These are phyloP conservation scores for Lanmaoa rubissima DNA, from an alignment of 768 basidiomycete species.

Conservation along the genomic window DNA sequence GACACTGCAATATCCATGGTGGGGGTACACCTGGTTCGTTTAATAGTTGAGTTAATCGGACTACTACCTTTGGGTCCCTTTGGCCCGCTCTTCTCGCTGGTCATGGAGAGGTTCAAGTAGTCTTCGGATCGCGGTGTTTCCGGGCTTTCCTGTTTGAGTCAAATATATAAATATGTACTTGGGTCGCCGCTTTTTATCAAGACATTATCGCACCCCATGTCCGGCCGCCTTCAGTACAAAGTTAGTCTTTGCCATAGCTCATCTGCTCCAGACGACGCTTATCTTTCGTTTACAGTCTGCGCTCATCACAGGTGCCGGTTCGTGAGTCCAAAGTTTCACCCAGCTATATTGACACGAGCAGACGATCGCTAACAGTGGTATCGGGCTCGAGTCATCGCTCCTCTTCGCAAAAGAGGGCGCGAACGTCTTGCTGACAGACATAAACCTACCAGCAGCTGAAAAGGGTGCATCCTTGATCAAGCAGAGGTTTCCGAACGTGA, in stretches of 20 bases:
- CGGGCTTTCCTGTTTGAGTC: background rate
- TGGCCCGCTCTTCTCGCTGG: no score
- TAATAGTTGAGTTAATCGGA: background rate
- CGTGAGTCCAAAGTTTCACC: conserved; percentile 48
- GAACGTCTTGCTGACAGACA: conserved; percentile 84
- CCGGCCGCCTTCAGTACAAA: conserved; percentile 67
- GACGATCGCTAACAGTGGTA: conserved; percentile 59
- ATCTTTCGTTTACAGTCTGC: conserved; percentile 49
- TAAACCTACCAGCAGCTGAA: conserved; percentile 75
- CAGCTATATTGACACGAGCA: background rate
- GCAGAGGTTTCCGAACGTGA: conserved; percentile 65
- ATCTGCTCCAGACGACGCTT: conserved; percentile 3
- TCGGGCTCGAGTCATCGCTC: conserved; percentile 93
- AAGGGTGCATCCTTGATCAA: conserved; percentile 62
- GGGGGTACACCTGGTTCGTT: background rate
- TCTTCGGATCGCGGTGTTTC: background rate
- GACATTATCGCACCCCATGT: conserved; percentile 39
- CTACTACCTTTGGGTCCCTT: background rate
- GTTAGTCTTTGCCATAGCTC: conserved; percentile 32
- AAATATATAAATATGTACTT: background rate
- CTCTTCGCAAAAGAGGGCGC: conserved; percentile 95
- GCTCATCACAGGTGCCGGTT: conserved; percentile 85
- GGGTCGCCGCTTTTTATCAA: background rate
- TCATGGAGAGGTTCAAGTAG: no score
- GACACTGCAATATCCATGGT: background rate